Base-by-base conservation (phyloP, 2,329 filamentous ascomycete genomes). In the Dactylellina drechsleri region DNA sequence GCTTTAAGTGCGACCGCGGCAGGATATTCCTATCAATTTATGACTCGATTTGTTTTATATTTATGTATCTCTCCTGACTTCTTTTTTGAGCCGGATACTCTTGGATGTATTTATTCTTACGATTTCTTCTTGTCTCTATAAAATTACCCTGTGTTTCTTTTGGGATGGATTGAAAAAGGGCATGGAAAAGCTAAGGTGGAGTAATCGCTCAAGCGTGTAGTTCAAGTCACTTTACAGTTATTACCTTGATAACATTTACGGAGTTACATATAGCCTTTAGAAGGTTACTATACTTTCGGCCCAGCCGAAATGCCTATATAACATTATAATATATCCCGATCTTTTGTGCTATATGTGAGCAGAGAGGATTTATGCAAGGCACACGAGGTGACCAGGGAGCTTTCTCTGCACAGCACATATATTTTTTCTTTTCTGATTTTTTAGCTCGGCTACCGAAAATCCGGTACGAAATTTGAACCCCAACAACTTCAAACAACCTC, bases 381-480 rank as follows among this genome's bases (percentile, higher is more conserved):
- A 50, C 58, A 61, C 36, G 18, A 47, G 13, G 15, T 18, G 15
- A 18, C 43, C 3, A 47, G 47, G 18, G 3, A 31, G 43, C 43
- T 18, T 23, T 23, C 23, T 23, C 4, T 36, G 31, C 10, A 10
- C 31, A 36, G 31, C 31, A 28, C 26, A 36, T 36, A 23, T 23
- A 23, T 36, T 36, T 36, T 7, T 36, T 36, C 6, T 8, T 36
- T 36, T 36, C 6, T 1, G 2, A 1, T 4, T 36, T 36, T 10
- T 36, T 36, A n/a, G 4, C 54, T 64, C 71, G 71, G 71, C 71
- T 64, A 75, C 71, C 71, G 71, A 75, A 75, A 59, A 65, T 75
- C 71, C 71, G 71, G 41, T 40, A 23, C 53, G 16, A 59, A 58
- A 47, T n/a, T n/a, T 47, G 43, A 59, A 58, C 45, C 71, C 71